Evolutionary conservation across 1,139 yeast genomes (phyloP).

Genomic region (Scheffersomyces segobiensis): DNA sequence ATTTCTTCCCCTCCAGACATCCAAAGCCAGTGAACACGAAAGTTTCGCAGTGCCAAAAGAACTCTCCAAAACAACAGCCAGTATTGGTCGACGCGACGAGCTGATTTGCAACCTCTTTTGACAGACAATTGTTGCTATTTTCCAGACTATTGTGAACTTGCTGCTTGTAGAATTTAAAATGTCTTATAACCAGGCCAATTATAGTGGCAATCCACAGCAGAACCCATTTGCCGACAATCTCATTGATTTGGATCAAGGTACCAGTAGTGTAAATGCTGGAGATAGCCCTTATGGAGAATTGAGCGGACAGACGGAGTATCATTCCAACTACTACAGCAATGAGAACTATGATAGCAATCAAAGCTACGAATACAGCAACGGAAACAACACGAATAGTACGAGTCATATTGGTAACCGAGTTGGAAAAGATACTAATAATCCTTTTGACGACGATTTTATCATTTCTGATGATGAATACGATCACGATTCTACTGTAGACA

Average conservation of each 20-base stretch:
- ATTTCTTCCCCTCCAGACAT: neutral
- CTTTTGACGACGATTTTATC: constrained; percentile 39
- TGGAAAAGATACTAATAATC: constrained; percentile 16
- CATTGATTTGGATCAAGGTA: constrained; percentile 31
- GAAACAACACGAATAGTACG: neutral
- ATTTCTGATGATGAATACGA: constrained; percentile 36
- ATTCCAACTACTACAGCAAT: constrained; percentile 6
- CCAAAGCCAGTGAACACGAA: neutral
- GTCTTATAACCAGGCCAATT: neutral
- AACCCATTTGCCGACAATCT: constrained; percentile 21
- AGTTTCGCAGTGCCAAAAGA: neutral
- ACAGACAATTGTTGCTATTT: neutral
- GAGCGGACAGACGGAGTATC: constrained; percentile 10
- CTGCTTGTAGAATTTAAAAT: neutral
- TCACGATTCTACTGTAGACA: constrained; percentile 5
- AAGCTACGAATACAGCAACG: neutral
- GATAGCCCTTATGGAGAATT: constrained; percentile 14
- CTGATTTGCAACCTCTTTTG: neutral
- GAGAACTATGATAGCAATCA: neutral
- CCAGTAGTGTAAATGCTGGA: constrained; percentile 1
- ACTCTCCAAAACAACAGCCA: neutral
- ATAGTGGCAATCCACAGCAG: constrained; percentile 1
- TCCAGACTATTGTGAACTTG: neutral
- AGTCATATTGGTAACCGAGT: neutral
- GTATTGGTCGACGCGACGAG: neutral